A percentile compares a stretch with the other conserved stretches of the same genome.
Evolutionary conservation across 257 asterid species (phyloP).

Genomic region (Capsicum pubescens): DNA sequence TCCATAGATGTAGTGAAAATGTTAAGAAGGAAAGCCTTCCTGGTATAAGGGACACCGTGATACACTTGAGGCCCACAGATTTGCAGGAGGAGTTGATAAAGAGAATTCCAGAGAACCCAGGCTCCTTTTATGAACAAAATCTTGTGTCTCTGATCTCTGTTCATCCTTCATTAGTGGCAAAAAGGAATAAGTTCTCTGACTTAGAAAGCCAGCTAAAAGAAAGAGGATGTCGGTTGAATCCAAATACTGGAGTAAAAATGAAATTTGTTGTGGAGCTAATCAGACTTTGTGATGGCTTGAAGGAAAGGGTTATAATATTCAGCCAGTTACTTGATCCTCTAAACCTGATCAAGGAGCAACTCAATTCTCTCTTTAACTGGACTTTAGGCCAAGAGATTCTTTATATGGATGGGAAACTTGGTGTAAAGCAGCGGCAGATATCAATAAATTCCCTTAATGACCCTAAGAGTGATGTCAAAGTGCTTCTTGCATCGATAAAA

Average conservation of each 20-base stretch:
- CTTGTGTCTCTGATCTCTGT: slow-evolving; percentile 59
- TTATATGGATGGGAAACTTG: slow-evolving; percentile 55
- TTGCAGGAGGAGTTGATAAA: slow-evolving; percentile 51
- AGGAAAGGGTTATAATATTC: slow-evolving; percentile 69
- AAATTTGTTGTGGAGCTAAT: slow-evolving; percentile 59
- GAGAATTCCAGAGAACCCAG: background rate
- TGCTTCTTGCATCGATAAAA: slow-evolving; percentile 69
- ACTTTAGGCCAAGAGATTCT: slow-evolving; percentile 62
- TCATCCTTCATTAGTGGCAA: slow-evolving; percentile 66
- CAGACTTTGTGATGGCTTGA: slow-evolving; percentile 36
- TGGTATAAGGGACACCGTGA: slow-evolving; percentile 58
- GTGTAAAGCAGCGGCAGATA: slow-evolving; percentile 49
- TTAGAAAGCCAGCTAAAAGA: slow-evolving; percentile 27
- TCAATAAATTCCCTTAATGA: slow-evolving; percentile 57
- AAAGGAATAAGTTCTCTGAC: slow-evolving; percentile 36
- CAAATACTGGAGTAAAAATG: slow-evolving; percentile 65
- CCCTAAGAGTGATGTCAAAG: slow-evolving; percentile 49
- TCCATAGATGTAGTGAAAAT: slow-evolving; percentile 61
- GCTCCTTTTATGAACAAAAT: slow-evolving; percentile 42
- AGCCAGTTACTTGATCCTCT: slow-evolving; percentile 60
- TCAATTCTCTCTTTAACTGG: slow-evolving; percentile 52
- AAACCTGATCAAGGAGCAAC: slow-evolving; percentile 46
- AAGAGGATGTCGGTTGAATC: slow-evolving; percentile 33
- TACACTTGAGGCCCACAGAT: slow-evolving; percentile 58
- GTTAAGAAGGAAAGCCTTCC: slow-evolving; percentile 68